phyloP scores from a whole-genome alignment of 1,284 basidiomycete genomes.

The Vanrija humicola region DNA sequence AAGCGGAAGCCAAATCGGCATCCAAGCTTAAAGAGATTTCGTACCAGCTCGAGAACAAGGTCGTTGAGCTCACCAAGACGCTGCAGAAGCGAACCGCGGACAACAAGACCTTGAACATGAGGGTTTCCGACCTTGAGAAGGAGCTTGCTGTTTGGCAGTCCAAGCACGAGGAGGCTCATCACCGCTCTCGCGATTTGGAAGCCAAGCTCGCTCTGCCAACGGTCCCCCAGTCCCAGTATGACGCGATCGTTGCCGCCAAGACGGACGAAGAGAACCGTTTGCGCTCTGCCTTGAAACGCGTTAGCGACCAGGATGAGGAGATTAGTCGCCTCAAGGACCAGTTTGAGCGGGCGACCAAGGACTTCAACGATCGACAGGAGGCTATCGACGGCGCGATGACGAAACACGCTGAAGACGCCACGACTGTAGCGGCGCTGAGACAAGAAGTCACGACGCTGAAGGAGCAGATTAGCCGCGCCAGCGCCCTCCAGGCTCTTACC shows the following conservation, averaged over 20 bases:
- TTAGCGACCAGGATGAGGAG: constrained; percentile 76
- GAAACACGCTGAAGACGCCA: constrained; percentile 71
- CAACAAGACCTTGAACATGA: constrained; percentile 78
- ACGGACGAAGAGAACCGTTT: constrained; percentile 75
- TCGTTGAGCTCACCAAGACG: constrained; percentile 96
- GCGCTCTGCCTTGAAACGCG: constrained; percentile 67
- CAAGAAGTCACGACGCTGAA: constrained; percentile 85
- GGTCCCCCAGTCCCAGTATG: constrained; percentile 67
- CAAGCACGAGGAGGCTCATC: constrained; percentile 85
- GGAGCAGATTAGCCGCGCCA: constrained; percentile 92
- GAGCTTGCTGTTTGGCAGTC: constrained; percentile 79
- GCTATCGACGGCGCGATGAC: constrained; percentile 50
- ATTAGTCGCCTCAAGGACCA: constrained; percentile 79
- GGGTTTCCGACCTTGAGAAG: constrained; percentile 73
- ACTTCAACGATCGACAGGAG: constrained; percentile 76
- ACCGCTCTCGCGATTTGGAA: constrained; percentile 70
- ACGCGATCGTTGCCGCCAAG: constrained; percentile 73
- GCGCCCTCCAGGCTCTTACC: constrained; percentile 79
- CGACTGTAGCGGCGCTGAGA: constrained; percentile 81
- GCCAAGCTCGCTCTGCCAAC: constrained; percentile 68
- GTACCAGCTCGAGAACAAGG: constrained; percentile 97
- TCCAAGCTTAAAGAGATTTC: constrained; percentile 99
- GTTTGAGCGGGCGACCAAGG: constrained; percentile 53
- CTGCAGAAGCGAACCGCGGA: constrained; percentile 88
- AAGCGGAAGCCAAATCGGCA: constrained; percentile 90